phyloP scores from a whole-genome alignment of 495 filamentous ascomycete species.

The Penicillium paradoxum region DNA sequence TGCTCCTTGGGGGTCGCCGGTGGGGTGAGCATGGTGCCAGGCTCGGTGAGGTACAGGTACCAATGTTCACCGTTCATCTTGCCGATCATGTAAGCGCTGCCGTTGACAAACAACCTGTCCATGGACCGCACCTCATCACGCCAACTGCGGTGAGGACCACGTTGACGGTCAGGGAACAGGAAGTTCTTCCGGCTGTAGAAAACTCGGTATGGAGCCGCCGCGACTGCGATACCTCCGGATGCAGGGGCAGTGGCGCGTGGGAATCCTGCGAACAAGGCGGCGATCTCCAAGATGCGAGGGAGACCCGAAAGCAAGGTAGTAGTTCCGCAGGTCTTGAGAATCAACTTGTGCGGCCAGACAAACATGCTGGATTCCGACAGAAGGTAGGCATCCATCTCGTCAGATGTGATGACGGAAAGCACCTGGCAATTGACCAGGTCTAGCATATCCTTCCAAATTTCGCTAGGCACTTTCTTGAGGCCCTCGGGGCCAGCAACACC shows the following conservation, averaged over 20 bases:
- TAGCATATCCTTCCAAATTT: conserved; percentile 94
- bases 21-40: conserved; percentile 74
- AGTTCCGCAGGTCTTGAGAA: conserved; percentile 98
- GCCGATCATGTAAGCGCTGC: conserved; percentile 98
- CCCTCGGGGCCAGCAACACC: conserved; percentile 64
- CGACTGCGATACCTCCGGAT: conserved; percentile 54
- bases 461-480: conserved; percentile 76
- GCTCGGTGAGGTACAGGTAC: conserved; percentile 95
- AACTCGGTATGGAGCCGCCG: conserved; percentile 85
- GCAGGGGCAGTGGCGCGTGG: conserved; percentile 53
- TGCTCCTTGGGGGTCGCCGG: conserved; percentile 67
- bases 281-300: conserved; percentile 85
- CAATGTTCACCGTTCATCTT: conserved; percentile 99
- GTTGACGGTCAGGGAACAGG: conserved; percentile 91
- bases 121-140: conserved; percentile 88
- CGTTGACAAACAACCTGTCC: conserved; percentile 82
- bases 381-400: conserved; percentile 94
- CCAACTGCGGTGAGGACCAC: conserved; percentile 95
- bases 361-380: conserved; percentile 99
- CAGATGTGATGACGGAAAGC: conserved; percentile 88
- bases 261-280: conserved; percentile 81
- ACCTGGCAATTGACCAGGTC: conserved; percentile 98
- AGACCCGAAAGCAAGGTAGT: conserved; percentile 89
- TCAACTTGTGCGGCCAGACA: conserved; percentile 97
- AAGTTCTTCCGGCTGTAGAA: conserved; percentile 99